phyloP scores from a whole-genome alignment of 2,329 filamentous ascomycete genomes.

The Fonsecaea pugnacius region DNA sequence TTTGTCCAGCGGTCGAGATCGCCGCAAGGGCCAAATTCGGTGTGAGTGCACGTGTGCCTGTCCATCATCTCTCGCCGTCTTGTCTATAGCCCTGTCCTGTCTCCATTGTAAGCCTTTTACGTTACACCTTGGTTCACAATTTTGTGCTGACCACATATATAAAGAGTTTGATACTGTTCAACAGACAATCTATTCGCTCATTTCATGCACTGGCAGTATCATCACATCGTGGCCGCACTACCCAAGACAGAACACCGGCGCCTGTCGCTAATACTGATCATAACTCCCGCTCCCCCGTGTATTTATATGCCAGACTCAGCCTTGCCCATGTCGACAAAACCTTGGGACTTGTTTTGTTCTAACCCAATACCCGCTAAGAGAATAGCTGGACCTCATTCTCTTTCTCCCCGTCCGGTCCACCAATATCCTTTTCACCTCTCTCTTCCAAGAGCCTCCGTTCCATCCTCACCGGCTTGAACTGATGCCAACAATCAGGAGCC shows the following conservation, averaged over 20 bases:
- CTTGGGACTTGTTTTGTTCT: not conserved
- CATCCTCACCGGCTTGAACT: slow-evolving; percentile 42
- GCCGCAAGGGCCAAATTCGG: not conserved
- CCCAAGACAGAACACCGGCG: not conserved
- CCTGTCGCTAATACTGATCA: not conserved
- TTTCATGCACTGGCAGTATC: not conserved
- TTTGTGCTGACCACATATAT: too few relatives aligned
- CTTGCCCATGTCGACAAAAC: not conserved
- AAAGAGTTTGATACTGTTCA: too few relatives aligned
- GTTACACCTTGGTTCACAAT: too few relatives aligned
- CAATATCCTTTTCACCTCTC: slow-evolving; percentile 26
- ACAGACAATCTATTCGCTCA: too few relatives aligned
- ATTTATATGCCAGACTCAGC: not conserved
- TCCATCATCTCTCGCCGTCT: too few relatives aligned
- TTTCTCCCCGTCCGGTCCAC: slow-evolving; percentile 15
- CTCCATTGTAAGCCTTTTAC: too few relatives aligned
- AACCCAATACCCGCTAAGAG: not conserved
- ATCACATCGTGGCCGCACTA: not conserved
- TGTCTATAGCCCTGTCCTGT: too few relatives aligned
- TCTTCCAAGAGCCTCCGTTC: slow-evolving; percentile 24
- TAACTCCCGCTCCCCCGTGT: not conserved
- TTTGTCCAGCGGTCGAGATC: not conserved
- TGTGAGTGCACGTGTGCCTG: too few relatives aligned
- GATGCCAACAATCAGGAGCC: slow-evolving; percentile 56
- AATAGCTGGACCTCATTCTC: slow-evolving; percentile 32